These are phyloP conservation scores for Penicillium salamii DNA, from an alignment of 495 filamentous ascomycete species.

Conservation along the genomic window DNA sequence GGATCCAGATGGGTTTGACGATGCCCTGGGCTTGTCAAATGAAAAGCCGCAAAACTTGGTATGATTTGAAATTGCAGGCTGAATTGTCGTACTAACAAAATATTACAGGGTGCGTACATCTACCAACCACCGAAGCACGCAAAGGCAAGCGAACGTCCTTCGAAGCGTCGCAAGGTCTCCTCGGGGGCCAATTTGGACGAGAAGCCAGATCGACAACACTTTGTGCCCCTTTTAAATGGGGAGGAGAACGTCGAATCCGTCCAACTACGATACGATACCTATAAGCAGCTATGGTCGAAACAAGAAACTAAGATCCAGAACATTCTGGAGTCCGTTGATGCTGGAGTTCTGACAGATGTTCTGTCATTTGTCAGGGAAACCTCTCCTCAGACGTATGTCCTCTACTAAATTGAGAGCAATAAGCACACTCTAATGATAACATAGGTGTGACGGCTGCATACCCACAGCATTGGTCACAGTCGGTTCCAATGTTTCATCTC, in stretches of 20 bases:
- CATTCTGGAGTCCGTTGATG: slow-evolving; percentile 41
- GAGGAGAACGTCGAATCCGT: slow-evolving; percentile 53
- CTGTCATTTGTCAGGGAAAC: slow-evolving; percentile 59
- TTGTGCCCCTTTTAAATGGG: slow-evolving; percentile 62
- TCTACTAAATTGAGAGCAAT: not conserved
- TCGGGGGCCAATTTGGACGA: slow-evolving; percentile 18
- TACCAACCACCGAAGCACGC: slow-evolving; percentile 53
- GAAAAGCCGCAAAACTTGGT: slow-evolving; percentile 51
- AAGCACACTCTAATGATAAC: slow-evolving; percentile 14
- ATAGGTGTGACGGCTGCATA: slow-evolving; percentile 52
- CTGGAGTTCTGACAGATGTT: slow-evolving; percentile 65
- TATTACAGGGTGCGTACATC: slow-evolving; percentile 63
- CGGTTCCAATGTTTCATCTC: slow-evolving; percentile 82
- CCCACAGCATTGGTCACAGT: slow-evolving; percentile 79
- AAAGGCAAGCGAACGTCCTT: slow-evolving; percentile 48
- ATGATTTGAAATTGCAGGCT: slow-evolving; percentile 5
- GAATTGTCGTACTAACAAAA: slow-evolving; percentile 11
- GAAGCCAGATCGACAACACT: slow-evolving; percentile 29
- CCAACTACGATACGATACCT: slow-evolving; percentile 57
- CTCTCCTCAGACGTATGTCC: slow-evolving; percentile 42
- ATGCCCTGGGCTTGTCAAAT: slow-evolving; percentile 24
- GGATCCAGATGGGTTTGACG: slow-evolving; percentile 28
- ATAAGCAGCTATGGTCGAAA: slow-evolving; percentile 62
- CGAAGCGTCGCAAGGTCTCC: slow-evolving; percentile 61
- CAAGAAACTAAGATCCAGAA: slow-evolving; percentile 65